Conservation (phyloP, 495 filamentous ascomycete genomes). For the Platismatia glauca region DNA sequence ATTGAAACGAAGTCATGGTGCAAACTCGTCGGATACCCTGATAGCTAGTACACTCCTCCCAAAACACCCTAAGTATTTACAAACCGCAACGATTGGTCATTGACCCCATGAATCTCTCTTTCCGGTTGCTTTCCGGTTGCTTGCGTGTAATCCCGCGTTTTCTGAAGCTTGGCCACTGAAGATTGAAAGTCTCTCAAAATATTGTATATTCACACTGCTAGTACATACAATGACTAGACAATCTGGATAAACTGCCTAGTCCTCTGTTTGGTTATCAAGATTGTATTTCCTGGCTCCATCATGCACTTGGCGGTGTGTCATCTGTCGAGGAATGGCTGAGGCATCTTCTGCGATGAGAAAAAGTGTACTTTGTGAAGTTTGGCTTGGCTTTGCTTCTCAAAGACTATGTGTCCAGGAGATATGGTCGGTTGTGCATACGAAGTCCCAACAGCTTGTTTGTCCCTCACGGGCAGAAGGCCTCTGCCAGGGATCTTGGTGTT, state of each 20-base stretch:
- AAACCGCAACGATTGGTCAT: background rate
- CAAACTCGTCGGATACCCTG: background rate
- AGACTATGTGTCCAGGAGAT: background rate
- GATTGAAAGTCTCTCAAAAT: too few species aligned
- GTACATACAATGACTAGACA: background rate
- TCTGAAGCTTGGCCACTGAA: background rate
- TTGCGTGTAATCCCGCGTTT: background rate
- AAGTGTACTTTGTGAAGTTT: background rate
- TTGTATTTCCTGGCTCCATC: background rate
- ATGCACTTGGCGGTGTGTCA: background rate
- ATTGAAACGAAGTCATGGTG: background rate
- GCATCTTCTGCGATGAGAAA: background rate
- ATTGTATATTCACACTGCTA: background rate
- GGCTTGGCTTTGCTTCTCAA: background rate
- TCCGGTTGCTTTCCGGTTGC: background rate
- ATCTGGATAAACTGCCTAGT: background rate
- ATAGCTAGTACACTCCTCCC: background rate
- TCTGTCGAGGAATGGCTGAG: conserved; percentile 1
- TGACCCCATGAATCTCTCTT: background rate
- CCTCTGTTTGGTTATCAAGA: background rate
- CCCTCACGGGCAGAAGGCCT: background rate
- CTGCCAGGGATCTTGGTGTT: background rate
- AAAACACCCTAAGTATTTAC: background rate
- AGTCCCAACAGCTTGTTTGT: background rate
- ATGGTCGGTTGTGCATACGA: background rate